Evolutionary conservation across 2,329 filamentous ascomycete species (phyloP), one percentile per base, ranked within the genome.

Genomic region (Botrytis elliptica): DNA sequence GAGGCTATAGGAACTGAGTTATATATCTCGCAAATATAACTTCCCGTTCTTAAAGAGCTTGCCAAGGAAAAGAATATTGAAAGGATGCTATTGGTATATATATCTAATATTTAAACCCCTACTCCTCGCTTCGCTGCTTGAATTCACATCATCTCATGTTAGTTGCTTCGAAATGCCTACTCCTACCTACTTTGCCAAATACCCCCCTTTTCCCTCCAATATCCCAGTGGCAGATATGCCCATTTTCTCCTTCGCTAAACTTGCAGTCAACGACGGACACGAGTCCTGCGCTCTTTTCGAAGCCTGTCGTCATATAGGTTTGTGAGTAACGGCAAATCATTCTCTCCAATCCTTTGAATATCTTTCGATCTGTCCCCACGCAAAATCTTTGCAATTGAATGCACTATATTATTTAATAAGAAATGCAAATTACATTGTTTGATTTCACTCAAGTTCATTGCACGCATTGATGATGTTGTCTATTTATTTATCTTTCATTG

Each of bases 211-310:
- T 46, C 55, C 67, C 12, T 46, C 67, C 8, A 8, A 70, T 16
- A 62, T 62, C 10, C 29, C 29, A 20, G 52, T 70, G 14, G 52
- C 67, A 42, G 44, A 46, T 1, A n/a, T 70, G 18, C 67, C 55
- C 25, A 25, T 46, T 44, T 20, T 70, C 12, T 70, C 67, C 29
- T 70, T 70, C 40, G 33, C 55, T 12, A 70, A 62, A 20, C 67
- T 70, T 36, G n/a, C 29, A 25, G 5, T 22, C 40, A 70, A 70
- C 12, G 55, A 70, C n/a, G 38, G 44, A 20, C 14, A 62, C 36
- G 55, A 70, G 38, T 70, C 67, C 18, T 14, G 25, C 12, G 49
- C 67, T 70, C 52, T 70, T 46, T 70, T 70, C 29, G 55, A 62
- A 36, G 67, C 55, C 10, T 62, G 67, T n/a, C 55, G 52, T 44